These are phyloP conservation scores for Amaranthus tricolor DNA, from an alignment of 179 eudicot species.

Conservation along the genomic window DNA sequence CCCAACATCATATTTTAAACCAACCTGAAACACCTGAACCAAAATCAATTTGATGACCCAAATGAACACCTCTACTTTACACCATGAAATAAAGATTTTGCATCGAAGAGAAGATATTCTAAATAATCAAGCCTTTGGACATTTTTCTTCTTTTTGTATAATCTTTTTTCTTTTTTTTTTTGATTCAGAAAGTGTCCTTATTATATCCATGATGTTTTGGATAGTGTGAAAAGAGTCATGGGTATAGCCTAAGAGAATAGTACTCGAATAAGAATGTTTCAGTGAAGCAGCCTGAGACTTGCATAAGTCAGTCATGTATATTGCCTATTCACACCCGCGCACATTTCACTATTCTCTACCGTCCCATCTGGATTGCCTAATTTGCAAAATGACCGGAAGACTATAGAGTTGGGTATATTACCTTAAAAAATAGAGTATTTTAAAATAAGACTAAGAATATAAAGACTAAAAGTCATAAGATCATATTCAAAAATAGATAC, in stretches of 20 bases:
- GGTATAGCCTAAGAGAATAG: not conserved
- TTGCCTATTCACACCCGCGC: too few species aligned
- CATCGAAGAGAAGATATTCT: constrained; percentile 32
- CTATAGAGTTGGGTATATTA: too few species aligned
- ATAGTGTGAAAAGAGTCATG: not conserved
- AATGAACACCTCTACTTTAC: not conserved
- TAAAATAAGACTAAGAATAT: too few species aligned
- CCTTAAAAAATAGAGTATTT: too few species aligned
- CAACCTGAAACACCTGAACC: too few species aligned
- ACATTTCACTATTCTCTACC: too few species aligned
- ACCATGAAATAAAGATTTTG: constrained; percentile 21
- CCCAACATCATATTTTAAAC: too few species aligned
- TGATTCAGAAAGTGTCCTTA: constrained; percentile 8
- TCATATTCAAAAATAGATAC: too few species aligned
- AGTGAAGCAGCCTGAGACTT: not conserved
- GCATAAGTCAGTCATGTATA: not conserved
- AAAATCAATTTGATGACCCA: too few species aligned
- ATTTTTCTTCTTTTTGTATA: not conserved
- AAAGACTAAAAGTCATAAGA: too few species aligned
- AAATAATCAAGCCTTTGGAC: constrained; percentile 15
- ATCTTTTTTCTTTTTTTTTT: not conserved
- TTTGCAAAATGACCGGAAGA: too few species aligned
- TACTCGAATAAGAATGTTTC: not conserved
- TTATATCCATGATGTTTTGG: not conserved
- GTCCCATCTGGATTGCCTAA: too few species aligned